Conservation (phyloP, 1,139 yeast genomes). For the Eremothecium gossypii region DNA sequence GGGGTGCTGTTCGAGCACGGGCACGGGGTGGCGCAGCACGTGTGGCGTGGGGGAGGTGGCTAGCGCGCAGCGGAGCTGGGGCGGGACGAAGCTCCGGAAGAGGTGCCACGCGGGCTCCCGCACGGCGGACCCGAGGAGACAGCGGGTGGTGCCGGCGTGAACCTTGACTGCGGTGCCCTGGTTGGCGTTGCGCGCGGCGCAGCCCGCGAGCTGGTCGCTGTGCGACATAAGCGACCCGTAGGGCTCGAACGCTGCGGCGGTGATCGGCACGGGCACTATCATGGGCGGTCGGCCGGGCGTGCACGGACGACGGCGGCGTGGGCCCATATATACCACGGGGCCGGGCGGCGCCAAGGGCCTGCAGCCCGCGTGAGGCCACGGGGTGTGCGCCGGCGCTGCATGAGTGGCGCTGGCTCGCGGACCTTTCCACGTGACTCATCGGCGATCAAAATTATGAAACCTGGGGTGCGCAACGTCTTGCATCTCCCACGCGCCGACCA, state of each 20-base stretch:
- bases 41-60: constrained; percentile 13
- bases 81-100: constrained; percentile 73
- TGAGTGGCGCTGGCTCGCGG: too few species aligned
- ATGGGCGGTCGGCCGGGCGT: background rate
- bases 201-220: constrained; percentile 26
- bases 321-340: too few species aligned
- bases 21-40: constrained; percentile 39
- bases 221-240: constrained; percentile 53
- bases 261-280: constrained; percentile 33
- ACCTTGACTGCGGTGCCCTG: constrained; percentile 89
- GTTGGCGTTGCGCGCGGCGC: constrained; percentile 45
- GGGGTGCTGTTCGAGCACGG: constrained; percentile 85
- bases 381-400: too few species aligned
- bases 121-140: background rate
- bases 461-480: too few species aligned
- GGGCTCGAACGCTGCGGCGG: constrained; percentile 39
- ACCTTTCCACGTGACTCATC: too few species aligned
- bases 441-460: too few species aligned
- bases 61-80: constrained; percentile 39
- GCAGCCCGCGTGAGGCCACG: too few species aligned
- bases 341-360: too few species aligned
- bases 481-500: too few species aligned
- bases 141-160: constrained; percentile 53
- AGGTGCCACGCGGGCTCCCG: constrained; percentile 70
- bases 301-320: too few species aligned